A percentile compares a stretch with the other conserved stretches of the same genome.
Conservation (phyloP, 352 stramenopile species). For the Phytophthora gonapodyides region DNA sequence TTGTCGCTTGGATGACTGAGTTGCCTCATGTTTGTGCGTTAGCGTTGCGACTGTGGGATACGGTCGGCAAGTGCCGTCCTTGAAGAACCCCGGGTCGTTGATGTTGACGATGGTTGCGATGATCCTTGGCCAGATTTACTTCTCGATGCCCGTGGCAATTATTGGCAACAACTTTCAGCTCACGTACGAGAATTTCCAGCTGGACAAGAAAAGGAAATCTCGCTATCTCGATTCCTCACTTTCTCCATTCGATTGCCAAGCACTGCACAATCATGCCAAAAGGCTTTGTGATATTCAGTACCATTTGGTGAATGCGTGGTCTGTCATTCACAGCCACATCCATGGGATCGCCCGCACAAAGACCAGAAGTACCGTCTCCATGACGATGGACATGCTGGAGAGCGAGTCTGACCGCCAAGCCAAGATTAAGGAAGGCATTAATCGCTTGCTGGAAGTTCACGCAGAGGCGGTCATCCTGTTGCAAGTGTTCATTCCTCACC, state of each 20-base stretch:
- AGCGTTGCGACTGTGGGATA: conserved; percentile 83
- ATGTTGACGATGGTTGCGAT: conserved; percentile 64
- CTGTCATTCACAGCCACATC: conserved; percentile 51
- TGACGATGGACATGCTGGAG: conserved; percentile 34
- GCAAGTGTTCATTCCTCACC: conserved; percentile 63
- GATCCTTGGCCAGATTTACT: conserved; percentile 81
- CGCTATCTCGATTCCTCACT: conserved; percentile 56
- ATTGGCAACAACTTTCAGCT: conserved; percentile 76
- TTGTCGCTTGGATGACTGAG: neutral
- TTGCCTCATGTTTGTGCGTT: neutral
- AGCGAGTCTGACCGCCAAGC: conserved; percentile 38
- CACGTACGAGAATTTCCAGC: conserved; percentile 65
- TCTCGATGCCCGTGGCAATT: conserved; percentile 80
- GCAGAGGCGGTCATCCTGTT: conserved; percentile 39
- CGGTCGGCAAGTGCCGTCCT: conserved; percentile 62
- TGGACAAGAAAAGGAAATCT: conserved; percentile 56
- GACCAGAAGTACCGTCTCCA: conserved; percentile 16
- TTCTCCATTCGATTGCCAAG: conserved; percentile 54
- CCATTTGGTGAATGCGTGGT: conserved; percentile 56
- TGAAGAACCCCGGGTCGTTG: conserved; percentile 58
- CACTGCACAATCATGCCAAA: conserved; percentile 49
- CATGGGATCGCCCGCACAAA: conserved; percentile 34
- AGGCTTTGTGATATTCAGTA: conserved; percentile 68
- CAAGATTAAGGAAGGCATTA: conserved; percentile 57
- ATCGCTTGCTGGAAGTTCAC: conserved; percentile 46